Base-by-base conservation (phyloP, 257 asterid species). In the Ocimum tenuiflorum region DNA sequence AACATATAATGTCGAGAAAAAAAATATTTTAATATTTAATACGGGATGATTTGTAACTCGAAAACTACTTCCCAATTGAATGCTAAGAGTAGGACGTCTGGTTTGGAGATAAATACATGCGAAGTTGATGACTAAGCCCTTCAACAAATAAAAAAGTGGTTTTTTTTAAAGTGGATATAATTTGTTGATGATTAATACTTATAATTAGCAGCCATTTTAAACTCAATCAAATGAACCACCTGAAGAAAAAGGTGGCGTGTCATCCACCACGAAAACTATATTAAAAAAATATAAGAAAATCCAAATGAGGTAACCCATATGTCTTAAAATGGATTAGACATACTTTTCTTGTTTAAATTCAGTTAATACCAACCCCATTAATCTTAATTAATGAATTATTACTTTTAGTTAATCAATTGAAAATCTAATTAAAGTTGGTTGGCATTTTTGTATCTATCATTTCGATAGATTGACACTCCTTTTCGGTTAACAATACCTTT, bases 231-330 rank as follows among this genome's bases (percentile, higher is more conserved):
- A 9, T 53, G 8, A 48, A 46, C 6, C 36, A 54, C 33, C 53
- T 67, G 60, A 57, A 58, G 58, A 66, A 50, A 45, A 68, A 57
- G 31, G 75, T 81, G 64, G 77, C 83, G 85, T 84, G 84, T 78
- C 54, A 43, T 24, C 49, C 51, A 70, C 70, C 68, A 48, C 72
- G 8, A 71, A 59, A 72, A 63, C n/a, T 36, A 15, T 39, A 7
- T 24, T 3, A 29, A 27, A 59, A 20, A 45, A 53, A 61, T 39
- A 63, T 4, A 43, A 53, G 3, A 48, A 8, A 43, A 41, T 46
- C 38, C 65, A 81, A 60, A 76, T 80, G 86, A 82, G 82, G 86
- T 82, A 78, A 76, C 75, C 86, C 77, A n/a, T n/a, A n/a, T n/a
- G n/a, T n/a, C n/a, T n/a, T n/a, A n/a, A n/a, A n/a, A n/a, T n/a